phyloP scores from a whole-genome alignment of 768 basidiomycete genomes.

The Mycena amicta region DNA sequence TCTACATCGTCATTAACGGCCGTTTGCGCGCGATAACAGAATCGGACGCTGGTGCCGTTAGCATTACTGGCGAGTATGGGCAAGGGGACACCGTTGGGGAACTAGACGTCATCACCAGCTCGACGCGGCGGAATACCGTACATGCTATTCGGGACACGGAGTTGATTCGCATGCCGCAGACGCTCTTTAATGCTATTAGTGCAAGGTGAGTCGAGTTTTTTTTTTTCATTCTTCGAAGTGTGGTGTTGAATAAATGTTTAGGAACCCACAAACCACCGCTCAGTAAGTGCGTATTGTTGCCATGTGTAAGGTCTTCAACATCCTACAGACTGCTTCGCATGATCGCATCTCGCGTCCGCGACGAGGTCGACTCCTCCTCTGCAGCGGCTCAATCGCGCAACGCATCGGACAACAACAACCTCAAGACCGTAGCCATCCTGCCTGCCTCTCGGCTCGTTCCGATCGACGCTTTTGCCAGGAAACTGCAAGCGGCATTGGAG shows the following conservation, averaged over 20 bases:
- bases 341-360: constrained; percentile 90
- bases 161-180: constrained; percentile 94
- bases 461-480: constrained; percentile 85
- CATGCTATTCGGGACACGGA: constrained; percentile 99
- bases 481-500: constrained; percentile 85
- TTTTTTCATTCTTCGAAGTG: neutral
- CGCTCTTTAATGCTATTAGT: constrained; percentile 96
- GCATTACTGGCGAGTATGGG: constrained; percentile 90
- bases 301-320: no score
- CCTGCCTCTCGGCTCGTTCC: constrained; percentile 88
- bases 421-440: constrained; percentile 93
- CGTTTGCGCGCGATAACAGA: constrained; percentile 90
- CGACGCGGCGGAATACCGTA: constrained; percentile 82
- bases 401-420: constrained; percentile 78
- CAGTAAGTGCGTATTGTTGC: no score
- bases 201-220: constrained; percentile 55
- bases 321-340: constrained; percentile 67
- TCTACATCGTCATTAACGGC: constrained; percentile 98
- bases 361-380: constrained; percentile 71
- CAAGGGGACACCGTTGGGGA: constrained; percentile 98
- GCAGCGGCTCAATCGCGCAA: constrained; percentile 50
- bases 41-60: constrained; percentile 71
- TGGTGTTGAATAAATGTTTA: constrained; percentile 28
- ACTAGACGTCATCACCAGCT: constrained; percentile 94
- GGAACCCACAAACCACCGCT: constrained; percentile 84